Evolutionary conservation across 805 yeast species (phyloP).

Genomic region (Kodamaea jinghongensis): DNA sequence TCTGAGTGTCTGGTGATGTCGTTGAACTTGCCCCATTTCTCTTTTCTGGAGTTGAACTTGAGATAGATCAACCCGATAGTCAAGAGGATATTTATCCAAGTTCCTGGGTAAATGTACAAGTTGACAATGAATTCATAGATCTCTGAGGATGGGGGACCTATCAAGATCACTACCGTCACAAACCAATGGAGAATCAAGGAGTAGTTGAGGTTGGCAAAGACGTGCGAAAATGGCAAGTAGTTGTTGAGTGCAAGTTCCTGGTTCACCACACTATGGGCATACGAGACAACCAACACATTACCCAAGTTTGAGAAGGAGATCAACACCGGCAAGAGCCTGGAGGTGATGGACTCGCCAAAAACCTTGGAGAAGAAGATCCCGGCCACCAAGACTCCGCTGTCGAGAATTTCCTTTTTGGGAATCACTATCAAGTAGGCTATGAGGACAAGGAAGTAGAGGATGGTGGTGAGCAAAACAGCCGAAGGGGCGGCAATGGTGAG

Average conservation of each 20-base stretch:
- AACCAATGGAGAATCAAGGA: conserved; percentile 55
- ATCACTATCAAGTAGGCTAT: conserved; percentile 57
- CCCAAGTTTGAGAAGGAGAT: conserved; percentile 65
- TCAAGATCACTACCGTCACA: conserved; percentile 50
- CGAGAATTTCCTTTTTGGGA: conserved; percentile 43
- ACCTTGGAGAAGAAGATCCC: conserved; percentile 58
- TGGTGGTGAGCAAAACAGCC: conserved; percentile 51
- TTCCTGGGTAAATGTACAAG: conserved; percentile 61
- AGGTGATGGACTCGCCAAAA: conserved; percentile 54
- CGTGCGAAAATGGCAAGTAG: conserved; percentile 48
- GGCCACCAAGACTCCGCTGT: conserved; percentile 62
- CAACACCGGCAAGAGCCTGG: conserved; percentile 49
- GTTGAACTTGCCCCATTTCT: conserved; percentile 37
- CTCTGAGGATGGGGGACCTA: conserved; percentile 61
- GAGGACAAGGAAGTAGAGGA: conserved; percentile 55
- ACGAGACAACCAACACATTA: conserved; percentile 61
- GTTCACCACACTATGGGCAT: conserved; percentile 58
- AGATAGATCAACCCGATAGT: conserved; percentile 53
- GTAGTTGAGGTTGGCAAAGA: conserved; percentile 43
- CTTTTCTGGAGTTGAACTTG: conserved; percentile 37
- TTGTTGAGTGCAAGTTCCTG: conserved; percentile 54
- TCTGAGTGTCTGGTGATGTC: conserved; percentile 3
- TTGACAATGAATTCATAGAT: conserved; percentile 64
- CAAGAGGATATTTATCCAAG: conserved; percentile 54
- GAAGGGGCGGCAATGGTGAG: conserved; percentile 60